A percentile compares a stretch with the other conserved stretches of the same genome.
Conservation (phyloP, 306 rosid genomes). For the Quercus variabilis region DNA sequence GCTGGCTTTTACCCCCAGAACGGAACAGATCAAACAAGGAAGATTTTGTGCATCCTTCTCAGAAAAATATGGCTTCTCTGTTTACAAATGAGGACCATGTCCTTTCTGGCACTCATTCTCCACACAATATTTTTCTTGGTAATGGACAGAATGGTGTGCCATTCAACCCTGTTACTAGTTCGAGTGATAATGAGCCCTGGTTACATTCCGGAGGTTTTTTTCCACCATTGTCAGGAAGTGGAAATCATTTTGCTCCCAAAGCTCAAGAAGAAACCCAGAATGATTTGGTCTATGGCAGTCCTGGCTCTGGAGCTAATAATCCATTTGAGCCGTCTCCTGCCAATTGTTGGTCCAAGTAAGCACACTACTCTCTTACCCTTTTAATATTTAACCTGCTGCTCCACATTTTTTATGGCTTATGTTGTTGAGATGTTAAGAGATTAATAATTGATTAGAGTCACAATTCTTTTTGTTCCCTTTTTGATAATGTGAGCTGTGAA, state of each 20-base stretch:
- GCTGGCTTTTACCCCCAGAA: conserved; percentile 78
- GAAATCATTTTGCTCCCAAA: conserved; percentile 32
- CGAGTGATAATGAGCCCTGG: conserved; percentile 82
- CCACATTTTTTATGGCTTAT: not conserved
- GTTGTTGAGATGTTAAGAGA: not conserved
- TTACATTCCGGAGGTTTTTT: conserved; percentile 43
- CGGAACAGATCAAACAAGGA: conserved; percentile 61
- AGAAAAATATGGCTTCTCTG: conserved; percentile 70
- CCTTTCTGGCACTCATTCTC: conserved; percentile 55
- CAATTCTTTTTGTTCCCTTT: not conserved
- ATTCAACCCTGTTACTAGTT: conserved; percentile 56
- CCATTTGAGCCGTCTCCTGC: conserved; percentile 60
- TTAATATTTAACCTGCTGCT: not conserved
- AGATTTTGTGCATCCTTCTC: conserved; percentile 67
- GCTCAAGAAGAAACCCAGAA: conserved; percentile 64
- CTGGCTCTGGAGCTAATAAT: conserved; percentile 51
- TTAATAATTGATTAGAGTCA: not conserved
- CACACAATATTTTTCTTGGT: conserved; percentile 63
- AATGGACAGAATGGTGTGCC: conserved; percentile 68
- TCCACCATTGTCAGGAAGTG: conserved; percentile 72
- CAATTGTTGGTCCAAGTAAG: conserved; percentile 87
- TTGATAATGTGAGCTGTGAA: not conserved
- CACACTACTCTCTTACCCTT: conserved; percentile 20
- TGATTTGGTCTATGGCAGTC: conserved; percentile 68
- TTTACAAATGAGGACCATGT: conserved; percentile 71